These are phyloP conservation scores for Tulasnella sp. DNA, from an alignment of 768 basidiomycete genomes.

Conservation along the genomic window DNA sequence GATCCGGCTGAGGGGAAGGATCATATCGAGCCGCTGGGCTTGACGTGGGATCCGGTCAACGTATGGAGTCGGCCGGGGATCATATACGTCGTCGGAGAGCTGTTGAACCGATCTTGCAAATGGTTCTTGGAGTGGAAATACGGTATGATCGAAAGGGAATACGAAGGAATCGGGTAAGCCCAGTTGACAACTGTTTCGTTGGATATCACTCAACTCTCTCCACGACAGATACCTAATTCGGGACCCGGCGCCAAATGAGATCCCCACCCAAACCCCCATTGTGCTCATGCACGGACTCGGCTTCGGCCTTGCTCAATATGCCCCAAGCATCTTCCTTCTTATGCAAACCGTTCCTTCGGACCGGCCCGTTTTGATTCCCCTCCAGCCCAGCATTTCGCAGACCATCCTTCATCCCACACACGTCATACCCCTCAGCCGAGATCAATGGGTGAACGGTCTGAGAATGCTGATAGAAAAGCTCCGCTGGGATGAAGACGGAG, in stretches of 20 bases:
- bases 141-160: constrained; percentile 34
- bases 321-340: constrained; percentile 49
- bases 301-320: constrained; percentile 65
- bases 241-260: constrained; percentile 52
- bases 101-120: constrained; percentile 39
- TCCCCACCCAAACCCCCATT: constrained; percentile 47
- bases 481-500: constrained; percentile 30
- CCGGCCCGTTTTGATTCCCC: constrained; percentile 61
- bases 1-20: constrained; percentile 45
- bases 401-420: constrained; percentile 67
- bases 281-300: constrained; percentile 87
- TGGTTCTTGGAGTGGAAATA: constrained; percentile 34
- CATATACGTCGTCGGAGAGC: constrained; percentile 35
- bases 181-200: background rate
- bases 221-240: constrained; percentile 58
- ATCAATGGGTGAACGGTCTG: constrained; percentile 46
- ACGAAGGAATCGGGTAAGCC: constrained; percentile 61
- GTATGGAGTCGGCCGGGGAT: constrained; percentile 52
- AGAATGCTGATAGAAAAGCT: constrained; percentile 46
- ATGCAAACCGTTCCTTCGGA: constrained; percentile 36
- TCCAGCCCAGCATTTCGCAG: constrained; percentile 84
- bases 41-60: constrained; percentile 69
- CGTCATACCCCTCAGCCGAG: constrained; percentile 55
- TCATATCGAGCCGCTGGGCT: constrained; percentile 41
- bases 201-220: background rate